Conservation (phyloP, 768 basidiomycete species). For the Termitomyces sp. region DNA sequence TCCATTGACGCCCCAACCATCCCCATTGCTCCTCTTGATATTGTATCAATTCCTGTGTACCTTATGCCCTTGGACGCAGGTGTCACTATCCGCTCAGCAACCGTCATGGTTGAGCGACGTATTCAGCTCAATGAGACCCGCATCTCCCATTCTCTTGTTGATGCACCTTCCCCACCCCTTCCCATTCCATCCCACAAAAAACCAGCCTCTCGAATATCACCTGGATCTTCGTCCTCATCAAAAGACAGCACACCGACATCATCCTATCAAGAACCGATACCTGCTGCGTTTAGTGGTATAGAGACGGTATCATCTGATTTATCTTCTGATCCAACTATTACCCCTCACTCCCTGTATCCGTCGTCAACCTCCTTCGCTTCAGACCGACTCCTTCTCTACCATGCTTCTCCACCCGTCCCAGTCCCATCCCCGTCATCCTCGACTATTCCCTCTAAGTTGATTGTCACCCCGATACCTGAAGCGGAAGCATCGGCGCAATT, state of each 20-base stretch:
- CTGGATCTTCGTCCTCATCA: slow-evolving; percentile 29
- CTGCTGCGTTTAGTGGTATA: slow-evolving; percentile 8
- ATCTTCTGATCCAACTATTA: slow-evolving; percentile 41
- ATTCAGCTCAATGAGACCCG: slow-evolving; percentile 51
- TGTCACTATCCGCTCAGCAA: slow-evolving; percentile 58
- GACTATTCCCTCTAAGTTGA: slow-evolving; percentile 32
- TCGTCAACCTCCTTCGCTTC: slow-evolving; percentile 27
- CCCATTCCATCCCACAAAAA: slow-evolving; percentile 15
- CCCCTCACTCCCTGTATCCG: slow-evolving; percentile 30
- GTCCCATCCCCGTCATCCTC: slow-evolving; percentile 17
- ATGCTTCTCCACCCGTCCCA: slow-evolving; percentile 14
- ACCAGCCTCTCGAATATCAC: slow-evolving; percentile 13
- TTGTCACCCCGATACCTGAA: slow-evolving; percentile 51
- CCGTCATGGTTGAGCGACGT: slow-evolving; percentile 66
- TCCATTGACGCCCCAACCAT: slow-evolving; percentile 48
- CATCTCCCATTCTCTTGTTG: slow-evolving; percentile 18
- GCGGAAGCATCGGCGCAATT: slow-evolving; percentile 61
- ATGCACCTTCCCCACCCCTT: slow-evolving; percentile 20
- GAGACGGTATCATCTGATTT: slow-evolving; percentile 22
- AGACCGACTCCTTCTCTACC: slow-evolving; percentile 24
- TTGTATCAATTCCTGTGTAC: slow-evolving; percentile 61
- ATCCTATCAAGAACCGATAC: slow-evolving; percentile 19
- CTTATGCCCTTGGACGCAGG: slow-evolving; percentile 58
- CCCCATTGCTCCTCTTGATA: slow-evolving; percentile 70
- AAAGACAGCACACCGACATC: slow-evolving; percentile 24